Percentiles rank a stretch among this genome's conserved stretches.
phyloP scores from a whole-genome alignment of 2,329 filamentous ascomycete species.

The Diaporthe citrichinensis region DNA sequence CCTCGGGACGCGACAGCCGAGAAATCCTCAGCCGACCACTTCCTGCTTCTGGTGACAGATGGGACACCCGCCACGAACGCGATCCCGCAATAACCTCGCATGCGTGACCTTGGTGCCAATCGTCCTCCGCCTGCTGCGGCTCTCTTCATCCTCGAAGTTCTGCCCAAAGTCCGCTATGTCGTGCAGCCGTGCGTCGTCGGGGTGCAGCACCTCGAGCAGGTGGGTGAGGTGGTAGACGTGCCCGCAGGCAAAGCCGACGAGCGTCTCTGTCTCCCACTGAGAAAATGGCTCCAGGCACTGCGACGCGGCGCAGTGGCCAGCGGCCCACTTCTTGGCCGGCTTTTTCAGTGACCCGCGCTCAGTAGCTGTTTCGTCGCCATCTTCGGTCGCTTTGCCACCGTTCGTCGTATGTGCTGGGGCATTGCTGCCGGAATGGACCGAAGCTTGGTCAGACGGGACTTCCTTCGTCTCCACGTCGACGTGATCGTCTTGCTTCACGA shows the following conservation, averaged over 20 bases:
- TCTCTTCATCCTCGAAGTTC: slow-evolving; percentile 59
- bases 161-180: slow-evolving; percentile 62
- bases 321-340: slow-evolving; percentile 53
- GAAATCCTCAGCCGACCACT: slow-evolving; percentile 36
- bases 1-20: neutral
- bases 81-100: slow-evolving; percentile 82
- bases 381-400: slow-evolving; percentile 33
- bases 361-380: slow-evolving; percentile 17
- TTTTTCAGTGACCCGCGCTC: slow-evolving; percentile 47
- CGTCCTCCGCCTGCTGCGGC: slow-evolving; percentile 66
- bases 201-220: slow-evolving; percentile 69
- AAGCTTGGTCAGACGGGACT: slow-evolving; percentile 48
- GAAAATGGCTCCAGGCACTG: slow-evolving; percentile 69
- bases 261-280: slow-evolving; percentile 76
- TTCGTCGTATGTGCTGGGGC: slow-evolving; percentile 43
- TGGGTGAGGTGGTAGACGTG: slow-evolving; percentile 86
- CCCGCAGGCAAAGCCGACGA: slow-evolving; percentile 86
- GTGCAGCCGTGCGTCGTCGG: slow-evolving; percentile 54
- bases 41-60: slow-evolving; percentile 61
- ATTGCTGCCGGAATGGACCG: slow-evolving; percentile 34
- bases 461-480: slow-evolving; percentile 60
- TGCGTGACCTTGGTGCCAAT: slow-evolving; percentile 91
- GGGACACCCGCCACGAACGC: slow-evolving; percentile 75
- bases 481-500: slow-evolving; percentile 59
- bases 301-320: slow-evolving; percentile 69